A percentile compares a stretch with the other conserved stretches of the same genome.
Evolutionary conservation across 208 protist species (phyloP).

Genomic region (Wallacemonas rigidus): DNA sequence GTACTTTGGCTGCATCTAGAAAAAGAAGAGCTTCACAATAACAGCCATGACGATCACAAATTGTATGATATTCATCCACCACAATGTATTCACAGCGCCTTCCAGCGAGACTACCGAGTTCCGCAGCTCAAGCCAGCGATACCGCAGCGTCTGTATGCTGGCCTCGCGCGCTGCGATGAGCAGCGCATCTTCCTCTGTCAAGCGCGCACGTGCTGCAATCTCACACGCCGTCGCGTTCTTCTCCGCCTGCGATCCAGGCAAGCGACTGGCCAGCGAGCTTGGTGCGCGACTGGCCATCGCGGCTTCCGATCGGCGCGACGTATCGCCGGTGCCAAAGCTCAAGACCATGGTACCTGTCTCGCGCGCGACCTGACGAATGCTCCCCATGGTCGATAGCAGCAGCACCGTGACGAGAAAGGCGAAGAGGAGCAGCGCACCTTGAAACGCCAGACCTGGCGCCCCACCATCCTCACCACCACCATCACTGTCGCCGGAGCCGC

Average conservation of each 20-base stretch:
- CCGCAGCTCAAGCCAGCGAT: constrained; percentile 80
- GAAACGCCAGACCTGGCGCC: constrained; percentile 47
- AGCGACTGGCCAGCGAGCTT: background rate
- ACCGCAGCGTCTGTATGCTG: constrained; percentile 76
- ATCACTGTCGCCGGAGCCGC: constrained; percentile 20
- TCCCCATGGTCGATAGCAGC: constrained; percentile 51
- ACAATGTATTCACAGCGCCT: constrained; percentile 44
- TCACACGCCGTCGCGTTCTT: constrained; percentile 15
- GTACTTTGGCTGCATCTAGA: background rate
- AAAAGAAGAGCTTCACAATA: constrained; percentile 26
- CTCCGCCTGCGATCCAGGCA: background rate
- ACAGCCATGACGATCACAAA: constrained; percentile 33
- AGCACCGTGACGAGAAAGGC: constrained; percentile 63
- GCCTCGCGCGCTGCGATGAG: constrained; percentile 64
- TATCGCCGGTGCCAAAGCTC: background rate
- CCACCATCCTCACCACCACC: constrained; percentile 26
- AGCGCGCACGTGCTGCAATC: background rate
- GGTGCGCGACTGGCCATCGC: background rate
- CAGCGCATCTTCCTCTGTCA: constrained; percentile 69
- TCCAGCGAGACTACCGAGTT: constrained; percentile 51
- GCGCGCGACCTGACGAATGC: constrained; percentile 32
- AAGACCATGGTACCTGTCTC: constrained; percentile 30
- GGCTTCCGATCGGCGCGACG: constrained; percentile 5
- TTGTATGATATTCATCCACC: constrained; percentile 50
- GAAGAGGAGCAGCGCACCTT: constrained; percentile 62